phyloP scores from a whole-genome alignment of 2,329 filamentous ascomycete genomes.

The Cladosporium velox region DNA sequence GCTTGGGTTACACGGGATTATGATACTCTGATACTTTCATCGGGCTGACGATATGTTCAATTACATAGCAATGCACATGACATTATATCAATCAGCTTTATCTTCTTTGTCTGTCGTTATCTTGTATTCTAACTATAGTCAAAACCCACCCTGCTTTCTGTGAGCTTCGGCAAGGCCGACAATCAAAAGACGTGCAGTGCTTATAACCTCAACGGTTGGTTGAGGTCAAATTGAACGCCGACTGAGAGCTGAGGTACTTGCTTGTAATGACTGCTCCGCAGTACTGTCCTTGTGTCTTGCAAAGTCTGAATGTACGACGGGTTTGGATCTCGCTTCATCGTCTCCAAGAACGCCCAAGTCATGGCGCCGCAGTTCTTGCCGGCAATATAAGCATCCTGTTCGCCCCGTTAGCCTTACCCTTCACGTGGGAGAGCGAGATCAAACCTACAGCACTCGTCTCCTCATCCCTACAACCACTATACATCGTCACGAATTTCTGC shows the following conservation, averaged over 20 bases:
- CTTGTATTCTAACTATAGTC: background rate
- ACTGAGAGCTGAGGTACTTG: slow-evolving; percentile 49
- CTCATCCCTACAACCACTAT: slow-evolving; percentile 53
- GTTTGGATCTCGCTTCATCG: slow-evolving; percentile 41
- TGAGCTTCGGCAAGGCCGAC: background rate
- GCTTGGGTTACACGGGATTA: background rate
- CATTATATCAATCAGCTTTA: background rate
- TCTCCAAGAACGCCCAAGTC: slow-evolving; percentile 52
- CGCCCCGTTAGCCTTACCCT: slow-evolving; percentile 28
- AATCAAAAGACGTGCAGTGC: background rate
- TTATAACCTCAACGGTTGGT: slow-evolving; percentile 32
- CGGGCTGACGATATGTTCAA: background rate
- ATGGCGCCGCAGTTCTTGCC: slow-evolving; percentile 49
- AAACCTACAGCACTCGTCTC: slow-evolving; percentile 48
- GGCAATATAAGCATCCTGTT: slow-evolving; percentile 42
- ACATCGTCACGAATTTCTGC: slow-evolving; percentile 52
- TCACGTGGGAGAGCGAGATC: slow-evolving; percentile 37
- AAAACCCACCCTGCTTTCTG: background rate
- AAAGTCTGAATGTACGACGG: slow-evolving; percentile 47
- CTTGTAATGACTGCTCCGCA: slow-evolving; percentile 43
- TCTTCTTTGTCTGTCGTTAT: background rate
- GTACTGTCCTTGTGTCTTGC: slow-evolving; percentile 42
- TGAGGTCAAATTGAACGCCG: slow-evolving; percentile 46
- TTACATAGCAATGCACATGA: slow-evolving; percentile 4
- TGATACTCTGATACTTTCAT: background rate